Conservation (phyloP, 2,329 filamentous ascomycete genomes). For the Tolypocladium capitatum region DNA sequence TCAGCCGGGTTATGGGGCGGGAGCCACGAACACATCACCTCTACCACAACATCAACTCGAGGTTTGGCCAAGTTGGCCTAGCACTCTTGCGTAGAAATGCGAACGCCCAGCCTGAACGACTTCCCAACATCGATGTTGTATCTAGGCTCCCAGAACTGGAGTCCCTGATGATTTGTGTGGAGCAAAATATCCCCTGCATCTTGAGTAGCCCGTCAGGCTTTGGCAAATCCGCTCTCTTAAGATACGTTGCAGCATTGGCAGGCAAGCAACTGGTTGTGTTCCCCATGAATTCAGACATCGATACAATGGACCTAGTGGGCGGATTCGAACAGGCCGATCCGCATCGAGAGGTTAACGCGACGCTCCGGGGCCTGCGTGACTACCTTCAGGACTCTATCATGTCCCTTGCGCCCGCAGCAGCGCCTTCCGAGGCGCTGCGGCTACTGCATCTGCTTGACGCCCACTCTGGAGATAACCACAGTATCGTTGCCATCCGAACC, state of each 20-base stretch:
- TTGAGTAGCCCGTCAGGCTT: slow-evolving; percentile 73
- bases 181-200: slow-evolving; percentile 79
- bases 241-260: slow-evolving; percentile 64
- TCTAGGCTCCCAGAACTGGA: slow-evolving; percentile 61
- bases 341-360: slow-evolving; percentile 53
- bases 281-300: slow-evolving; percentile 85
- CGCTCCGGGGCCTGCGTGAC: slow-evolving; percentile 32
- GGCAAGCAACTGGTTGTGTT: slow-evolving; percentile 71
- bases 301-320: slow-evolving; percentile 93
- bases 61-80: slow-evolving; percentile 66
- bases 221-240: slow-evolving; percentile 73
- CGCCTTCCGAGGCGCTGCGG: slow-evolving; percentile 33
- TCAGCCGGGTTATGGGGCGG: slow-evolving; percentile 47
- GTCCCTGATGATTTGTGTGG: slow-evolving; percentile 74
- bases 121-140: slow-evolving; percentile 37
- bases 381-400: slow-evolving; percentile 40
- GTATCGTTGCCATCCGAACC: slow-evolving; percentile 23
- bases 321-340: slow-evolving; percentile 93
- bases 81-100: slow-evolving; percentile 52
- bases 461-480: slow-evolving; percentile 22
- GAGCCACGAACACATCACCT: slow-evolving; percentile 46
- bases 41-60: slow-evolving; percentile 54
- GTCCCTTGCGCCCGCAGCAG: slow-evolving; percentile 29
- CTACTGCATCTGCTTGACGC: slow-evolving; percentile 37
- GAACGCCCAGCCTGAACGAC: slow-evolving; percentile 34